phyloP scores from a whole-genome alignment of 1,284 basidiomycete genomes.

The Ganoderma boninense region DNA sequence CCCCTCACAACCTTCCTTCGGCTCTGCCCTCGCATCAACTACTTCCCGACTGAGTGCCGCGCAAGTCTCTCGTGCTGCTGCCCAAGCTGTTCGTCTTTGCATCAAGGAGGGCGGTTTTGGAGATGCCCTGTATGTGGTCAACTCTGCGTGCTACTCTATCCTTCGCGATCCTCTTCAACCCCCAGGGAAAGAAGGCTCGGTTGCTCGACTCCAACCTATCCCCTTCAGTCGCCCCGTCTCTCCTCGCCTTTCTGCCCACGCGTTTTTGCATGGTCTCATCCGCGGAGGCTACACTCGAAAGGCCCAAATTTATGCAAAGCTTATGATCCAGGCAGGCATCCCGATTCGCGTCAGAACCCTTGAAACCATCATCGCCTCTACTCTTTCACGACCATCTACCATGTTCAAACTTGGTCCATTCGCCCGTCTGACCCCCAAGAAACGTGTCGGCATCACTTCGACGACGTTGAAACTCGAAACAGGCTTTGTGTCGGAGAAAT shows the following conservation, averaged over 20 bases:
- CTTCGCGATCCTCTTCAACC: slow-evolving; percentile 23
- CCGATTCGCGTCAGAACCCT: slow-evolving; percentile 56
- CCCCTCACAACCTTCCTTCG: not conserved
- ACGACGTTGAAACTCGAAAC: slow-evolving; percentile 36
- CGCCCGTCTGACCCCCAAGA: slow-evolving; percentile 20
- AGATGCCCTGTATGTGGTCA: slow-evolving; percentile 65
- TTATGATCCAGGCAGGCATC: slow-evolving; percentile 62
- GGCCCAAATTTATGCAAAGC: slow-evolving; percentile 56
- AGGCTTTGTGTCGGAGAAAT: slow-evolving; percentile 42
- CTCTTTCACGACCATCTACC: slow-evolving; percentile 36
- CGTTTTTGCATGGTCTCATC: slow-evolving; percentile 68
- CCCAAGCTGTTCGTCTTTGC: slow-evolving; percentile 60
- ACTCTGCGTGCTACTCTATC: slow-evolving; percentile 60
- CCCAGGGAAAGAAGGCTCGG: not conserved
- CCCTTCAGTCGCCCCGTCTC: slow-evolving; percentile 60
- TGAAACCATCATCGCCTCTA: slow-evolving; percentile 50
- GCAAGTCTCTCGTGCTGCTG: slow-evolving; percentile 60
- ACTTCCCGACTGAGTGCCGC: slow-evolving; percentile 43
- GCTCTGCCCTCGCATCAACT: slow-evolving; percentile 11
- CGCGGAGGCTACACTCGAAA: slow-evolving; percentile 56
- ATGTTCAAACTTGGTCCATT: slow-evolving; percentile 28
- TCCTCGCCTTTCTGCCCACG: slow-evolving; percentile 65
- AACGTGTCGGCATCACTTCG: slow-evolving; percentile 14
- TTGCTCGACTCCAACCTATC: slow-evolving; percentile 46
- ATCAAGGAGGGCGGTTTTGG: slow-evolving; percentile 51